Base-by-base conservation (phyloP, 2,329 filamentous ascomycete species). In the Hypocreales sp. region DNA sequence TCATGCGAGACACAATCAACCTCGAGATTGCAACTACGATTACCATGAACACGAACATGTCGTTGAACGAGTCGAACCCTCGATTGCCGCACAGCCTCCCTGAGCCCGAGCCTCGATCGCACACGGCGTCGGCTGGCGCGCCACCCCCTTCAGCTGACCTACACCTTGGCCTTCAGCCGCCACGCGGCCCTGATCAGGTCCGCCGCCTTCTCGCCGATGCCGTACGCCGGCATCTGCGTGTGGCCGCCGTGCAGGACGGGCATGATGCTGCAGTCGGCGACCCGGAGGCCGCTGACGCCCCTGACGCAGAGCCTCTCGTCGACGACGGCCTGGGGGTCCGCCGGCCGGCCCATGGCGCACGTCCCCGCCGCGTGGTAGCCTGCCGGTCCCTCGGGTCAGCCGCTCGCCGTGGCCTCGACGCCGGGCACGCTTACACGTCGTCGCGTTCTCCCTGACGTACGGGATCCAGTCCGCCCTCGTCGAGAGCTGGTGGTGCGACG, bases 351-450 rank as follows among this genome's bases (percentile, higher is more conserved):
- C 55, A 74, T 70, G 20, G 64, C 63, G 37, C 60, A 67, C 0
- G 67, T 72, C 3, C 66, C 68, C 1, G 56, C 56, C 1, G 67
- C 60, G 37, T 74, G 68, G 31, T 72, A 70, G 29, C 61, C 61
- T 59, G 18, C n/a, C 9, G 7, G 17, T n/a, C n/a, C n/a, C n/a
- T n/a, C n/a, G n/a, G n/a, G n/a, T n/a, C n/a, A n/a, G n/a, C n/a
- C n/a, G n/a, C n/a, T n/a, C n/a, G n/a, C n/a, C n/a, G n/a, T n/a
- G n/a, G n/a, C n/a, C n/a, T n/a, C n/a, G n/a, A n/a, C n/a, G n/a
- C n/a, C n/a, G n/a, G n/a, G n/a, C n/a, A 14, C n/a, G 48, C 55
- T 53, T 52, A 64, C 67, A 72, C 15, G 68, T 72, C 3, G 66
- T 71, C n/a, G 65, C 68, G 40, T 72, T 56, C 18, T 72, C 48